Percentiles rank a stretch among this genome's conserved stretches.
phyloP scores from a whole-genome alignment of 1,284 basidiomycete species.

The Marasmius oreades region DNA sequence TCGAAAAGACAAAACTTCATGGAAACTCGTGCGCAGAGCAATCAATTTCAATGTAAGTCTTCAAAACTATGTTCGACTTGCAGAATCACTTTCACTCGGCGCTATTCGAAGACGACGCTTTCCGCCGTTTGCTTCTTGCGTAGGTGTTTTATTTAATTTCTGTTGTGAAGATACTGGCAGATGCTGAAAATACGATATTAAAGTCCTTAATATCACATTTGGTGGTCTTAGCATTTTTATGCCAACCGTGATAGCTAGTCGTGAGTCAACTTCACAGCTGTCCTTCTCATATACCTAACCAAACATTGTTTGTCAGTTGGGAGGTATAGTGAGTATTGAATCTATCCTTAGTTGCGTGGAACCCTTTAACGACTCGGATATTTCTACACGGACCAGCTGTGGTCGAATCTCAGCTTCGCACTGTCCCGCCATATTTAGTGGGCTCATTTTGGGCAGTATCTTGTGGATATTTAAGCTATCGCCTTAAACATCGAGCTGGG shows the following conservation, averaged over 20 bases:
- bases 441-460: constrained; percentile 31
- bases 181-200: background rate
- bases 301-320: background rate
- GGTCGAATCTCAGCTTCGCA: constrained; percentile 37
- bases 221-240: constrained; percentile 40
- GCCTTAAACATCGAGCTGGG: constrained; percentile 27
- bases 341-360: no score
- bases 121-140: constrained; percentile 27
- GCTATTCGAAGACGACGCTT: constrained; percentile 32
- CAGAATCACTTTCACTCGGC: no score
- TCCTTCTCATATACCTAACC: background rate
- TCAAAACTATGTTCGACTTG: no score
- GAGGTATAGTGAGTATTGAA: background rate
- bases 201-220: constrained; percentile 36
- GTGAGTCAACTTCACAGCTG: constrained; percentile 18
- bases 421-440: constrained; percentile 36
- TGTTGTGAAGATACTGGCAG: no score
- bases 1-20: constrained; percentile 23
- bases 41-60: background rate
- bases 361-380: no score
- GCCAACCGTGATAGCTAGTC: constrained; percentile 36
- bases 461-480: constrained; percentile 28
- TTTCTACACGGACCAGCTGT: no score
- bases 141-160: background rate
- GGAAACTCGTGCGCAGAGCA: background rate